Percentiles rank a stretch among this genome's conserved stretches.
These are phyloP conservation scores for Skeletonema potamos DNA, from an alignment of 108 stramenopile species.

Conservation along the genomic window DNA sequence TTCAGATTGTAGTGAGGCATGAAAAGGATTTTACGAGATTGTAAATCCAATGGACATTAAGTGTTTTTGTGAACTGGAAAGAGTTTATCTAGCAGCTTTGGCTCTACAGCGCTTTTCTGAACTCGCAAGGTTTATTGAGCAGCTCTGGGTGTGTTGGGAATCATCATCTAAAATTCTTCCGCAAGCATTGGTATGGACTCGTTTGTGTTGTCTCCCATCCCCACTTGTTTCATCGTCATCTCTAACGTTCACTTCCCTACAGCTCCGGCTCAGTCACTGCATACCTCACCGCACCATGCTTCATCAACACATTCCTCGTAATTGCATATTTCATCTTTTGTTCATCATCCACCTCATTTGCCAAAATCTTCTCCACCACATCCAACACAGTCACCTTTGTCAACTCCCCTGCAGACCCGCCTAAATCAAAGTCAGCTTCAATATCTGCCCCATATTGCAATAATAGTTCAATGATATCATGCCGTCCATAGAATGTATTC, in stretches of 20 bases:
- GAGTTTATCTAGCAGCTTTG: no score
- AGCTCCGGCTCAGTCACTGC: slow-evolving; percentile 23
- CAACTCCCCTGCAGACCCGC: slow-evolving; percentile 8
- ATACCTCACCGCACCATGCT: slow-evolving; percentile 51
- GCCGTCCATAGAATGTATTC: slow-evolving; percentile 77
- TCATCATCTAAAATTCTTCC: no score
- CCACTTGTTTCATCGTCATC: no score
- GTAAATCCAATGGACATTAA: no score
- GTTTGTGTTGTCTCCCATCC: no score
- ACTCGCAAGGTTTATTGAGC: no score
- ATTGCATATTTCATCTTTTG: slow-evolving; percentile 48
- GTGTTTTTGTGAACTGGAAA: no score
- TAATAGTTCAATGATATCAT: slow-evolving; percentile 62
- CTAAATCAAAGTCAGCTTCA: slow-evolving; percentile 81
- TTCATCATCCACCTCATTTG: slow-evolving; percentile 39
- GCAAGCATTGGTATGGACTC: no score
- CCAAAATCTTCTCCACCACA: slow-evolving; percentile 56
- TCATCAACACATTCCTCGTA: slow-evolving; percentile 51
- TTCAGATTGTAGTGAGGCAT: no score
- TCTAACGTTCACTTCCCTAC: background rate
- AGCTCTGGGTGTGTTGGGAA: no score
- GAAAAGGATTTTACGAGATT: no score
- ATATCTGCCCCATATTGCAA: slow-evolving; percentile 71
- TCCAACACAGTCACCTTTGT: slow-evolving; percentile 62
- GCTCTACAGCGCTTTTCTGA: no score